These are phyloP conservation scores for Psidium friedrichsthalianum DNA, from an alignment of 345 rosid species.

Conservation along the genomic window DNA sequence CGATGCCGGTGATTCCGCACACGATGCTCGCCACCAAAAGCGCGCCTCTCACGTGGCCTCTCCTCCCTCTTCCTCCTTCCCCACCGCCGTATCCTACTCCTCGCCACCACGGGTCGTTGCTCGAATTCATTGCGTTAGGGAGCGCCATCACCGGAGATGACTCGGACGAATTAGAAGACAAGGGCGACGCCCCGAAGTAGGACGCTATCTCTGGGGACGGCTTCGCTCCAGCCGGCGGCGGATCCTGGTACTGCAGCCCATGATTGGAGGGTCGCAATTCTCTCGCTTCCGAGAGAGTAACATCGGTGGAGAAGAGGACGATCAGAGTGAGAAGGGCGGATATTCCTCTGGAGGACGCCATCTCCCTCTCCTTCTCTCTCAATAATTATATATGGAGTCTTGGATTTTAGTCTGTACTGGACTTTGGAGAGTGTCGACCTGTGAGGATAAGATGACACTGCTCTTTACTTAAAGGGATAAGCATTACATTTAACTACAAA, in stretches of 20 bases:
- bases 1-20: conserved; percentile 10
- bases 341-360: neutral
- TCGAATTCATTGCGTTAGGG: neutral
- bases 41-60: neutral
- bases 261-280: conserved; percentile 14
- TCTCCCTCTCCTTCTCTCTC: neutral
- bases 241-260: conserved; percentile 9
- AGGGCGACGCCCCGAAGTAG: conserved; percentile 2
- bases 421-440: neutral
- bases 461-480: neutral
- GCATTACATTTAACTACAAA: too few species aligned
- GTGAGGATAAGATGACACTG: neutral
- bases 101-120: neutral
- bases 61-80: neutral
- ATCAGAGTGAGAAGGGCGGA: neutral
- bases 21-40: conserved; percentile 7
- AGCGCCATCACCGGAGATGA: neutral
- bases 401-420: neutral
- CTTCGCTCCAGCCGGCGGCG: neutral
- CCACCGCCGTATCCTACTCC: neutral
- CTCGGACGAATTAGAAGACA: neutral
- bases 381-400: neutral
- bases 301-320: neutral
- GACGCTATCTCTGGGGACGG: conserved; percentile 4
- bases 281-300: neutral